Evolutionary conservation across 768 basidiomycete species (phyloP), one percentile per base, ranked within the genome.

Genomic region (Xanthoconium purpureum): DNA sequence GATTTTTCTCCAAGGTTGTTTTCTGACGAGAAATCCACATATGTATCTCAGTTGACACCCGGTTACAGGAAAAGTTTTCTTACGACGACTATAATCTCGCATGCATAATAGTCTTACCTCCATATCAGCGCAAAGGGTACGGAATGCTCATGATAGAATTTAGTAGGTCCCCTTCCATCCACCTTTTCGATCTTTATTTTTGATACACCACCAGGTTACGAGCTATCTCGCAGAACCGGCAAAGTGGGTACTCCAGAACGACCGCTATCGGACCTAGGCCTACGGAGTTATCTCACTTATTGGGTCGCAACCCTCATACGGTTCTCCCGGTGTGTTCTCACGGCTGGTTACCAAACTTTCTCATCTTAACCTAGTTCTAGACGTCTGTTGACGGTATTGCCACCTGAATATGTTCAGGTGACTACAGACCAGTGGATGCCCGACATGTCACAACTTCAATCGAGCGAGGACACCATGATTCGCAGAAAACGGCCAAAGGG

Each of bases 121-220:
- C 94, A 17, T 93, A 87, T 66, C 96, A 98, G 66, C 80, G 85
- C 55, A 83, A 87, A 63, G 91, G 94, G 7, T 97, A 89, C 64
- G 97, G 96, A 3, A 93, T 91, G 80, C 85, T 98, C 28, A 81
- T 99, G 80, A 98, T 98, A 60, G 96, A 99, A 75, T 97, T 98
- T 78, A 98, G 96, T 96, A 67, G 43, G 92, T 74, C n/a, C 36
- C 40, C 33, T 24, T 38, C 44, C 7, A 20, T 18, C 28, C 15
- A 35, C 13, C 24, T 9, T 13, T 51, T 35, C 40, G 14, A 24
- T 35, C 43, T 54, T 50, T 52, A 35, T 48, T 35, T 30, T 55
- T 15, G 24, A 24, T 24, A 28, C 28, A 2, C 45, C 48, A 17
- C 37, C 35, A 98, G 95, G 95, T 71, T 99, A 99, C 66, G 93